Conservation (phyloP, 2,329 filamentous ascomycete genomes). For the Ceratocystis destructans region DNA sequence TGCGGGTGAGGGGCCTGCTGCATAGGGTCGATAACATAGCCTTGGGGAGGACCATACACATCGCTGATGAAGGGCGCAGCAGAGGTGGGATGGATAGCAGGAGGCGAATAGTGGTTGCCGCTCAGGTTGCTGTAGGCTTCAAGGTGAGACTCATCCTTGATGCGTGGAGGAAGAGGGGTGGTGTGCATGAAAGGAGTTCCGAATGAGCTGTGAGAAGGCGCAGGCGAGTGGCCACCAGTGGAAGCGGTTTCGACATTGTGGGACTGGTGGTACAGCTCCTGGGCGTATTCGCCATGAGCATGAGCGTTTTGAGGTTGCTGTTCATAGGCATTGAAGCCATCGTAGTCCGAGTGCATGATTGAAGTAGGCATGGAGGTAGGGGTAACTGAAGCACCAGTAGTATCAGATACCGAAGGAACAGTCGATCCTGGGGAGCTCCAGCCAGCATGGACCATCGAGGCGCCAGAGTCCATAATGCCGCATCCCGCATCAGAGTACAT, state of each 20-base stretch:
- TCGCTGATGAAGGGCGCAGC: constrained; percentile 16
- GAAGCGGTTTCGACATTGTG: constrained; percentile 12
- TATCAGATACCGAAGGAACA: constrained; percentile 27
- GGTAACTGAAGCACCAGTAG: constrained; percentile 29
- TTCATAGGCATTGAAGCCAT: constrained; percentile 30
- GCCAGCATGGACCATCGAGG: constrained; percentile 30
- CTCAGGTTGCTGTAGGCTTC: constrained; percentile 9
- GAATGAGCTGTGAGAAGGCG: constrained; percentile 17
- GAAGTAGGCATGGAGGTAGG: constrained; percentile 33
- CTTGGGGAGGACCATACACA: constrained; percentile 14
- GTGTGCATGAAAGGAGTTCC: constrained; percentile 9
- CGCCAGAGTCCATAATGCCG: constrained; percentile 31
- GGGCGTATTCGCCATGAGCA: constrained; percentile 31
- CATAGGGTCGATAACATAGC: constrained; percentile 22
- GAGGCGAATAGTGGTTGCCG: constrained; percentile 29
- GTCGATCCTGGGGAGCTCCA: constrained; percentile 33
- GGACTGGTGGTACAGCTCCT: constrained; percentile 22
- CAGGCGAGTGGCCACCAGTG: constrained; percentile 12
- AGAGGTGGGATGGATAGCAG: constrained; percentile 26
- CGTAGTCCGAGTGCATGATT: constrained; percentile 36
- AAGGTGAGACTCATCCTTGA: constrained; percentile 29
- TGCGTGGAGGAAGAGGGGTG: constrained; percentile 24
- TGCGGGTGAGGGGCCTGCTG: constrained; percentile 7
- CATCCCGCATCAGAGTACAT: constrained; percentile 26
- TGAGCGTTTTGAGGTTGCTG: constrained; percentile 33